phyloP scores from a whole-genome alignment of 441 rosid genomes.

The Populus hybrid region DNA sequence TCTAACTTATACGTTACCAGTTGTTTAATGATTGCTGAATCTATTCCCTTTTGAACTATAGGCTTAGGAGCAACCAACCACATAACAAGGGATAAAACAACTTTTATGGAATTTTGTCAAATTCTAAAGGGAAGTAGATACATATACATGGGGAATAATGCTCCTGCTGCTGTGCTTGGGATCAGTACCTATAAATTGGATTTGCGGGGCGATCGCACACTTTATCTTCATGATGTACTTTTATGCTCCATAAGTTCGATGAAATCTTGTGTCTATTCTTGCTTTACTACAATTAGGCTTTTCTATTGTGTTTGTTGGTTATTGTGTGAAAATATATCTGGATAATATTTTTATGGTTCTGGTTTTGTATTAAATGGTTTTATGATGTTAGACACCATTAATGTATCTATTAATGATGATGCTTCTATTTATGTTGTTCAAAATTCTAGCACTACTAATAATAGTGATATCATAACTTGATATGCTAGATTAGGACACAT shows the following conservation, averaged over 20 bases:
- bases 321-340: too few relatives aligned
- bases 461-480: too few relatives aligned
- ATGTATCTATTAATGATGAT: too few relatives aligned
- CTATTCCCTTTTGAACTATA: accelerated
- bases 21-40: too few relatives aligned
- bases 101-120: too few relatives aligned
- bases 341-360: background rate
- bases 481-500: too few relatives aligned
- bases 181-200: too few relatives aligned
- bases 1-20: too few relatives aligned
- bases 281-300: background rate
- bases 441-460: too few relatives aligned
- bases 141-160: background rate
- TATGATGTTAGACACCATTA: background rate
- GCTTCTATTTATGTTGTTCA: too few relatives aligned
- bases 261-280: background rate
- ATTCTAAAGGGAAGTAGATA: too few relatives aligned
- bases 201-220: background rate
- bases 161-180: background rate
- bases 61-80: background rate
- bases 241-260: accelerated
- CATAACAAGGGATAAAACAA: background rate
- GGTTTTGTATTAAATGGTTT: background rate
- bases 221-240: background rate
- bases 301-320: too few relatives aligned